Base-by-base conservation (phyloP, 805 yeast genomes). In the Schizosaccharomyces lindneri region DNA sequence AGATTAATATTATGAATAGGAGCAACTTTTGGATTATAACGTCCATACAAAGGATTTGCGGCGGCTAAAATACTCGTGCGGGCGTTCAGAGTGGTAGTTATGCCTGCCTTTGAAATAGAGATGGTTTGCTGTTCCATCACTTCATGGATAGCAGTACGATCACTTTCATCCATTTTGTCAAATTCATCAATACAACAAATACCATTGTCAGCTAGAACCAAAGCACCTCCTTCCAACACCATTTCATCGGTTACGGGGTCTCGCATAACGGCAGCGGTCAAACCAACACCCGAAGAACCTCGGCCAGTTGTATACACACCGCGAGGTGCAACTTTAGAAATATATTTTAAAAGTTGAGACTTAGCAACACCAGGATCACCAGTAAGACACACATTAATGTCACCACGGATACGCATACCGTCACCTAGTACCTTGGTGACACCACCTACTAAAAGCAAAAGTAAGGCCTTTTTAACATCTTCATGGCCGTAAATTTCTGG, bases 301-400 rank as follows among this genome's bases (percentile, higher is more conserved):
- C 95, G 82, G 74, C 98, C 98, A 0, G 98, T 93, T 7, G 98
- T 93, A 72, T 93, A 93, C 39, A 93, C 94, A 61, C 95, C 94
- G 69, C 97, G 79, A 39, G 98, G 98, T 3, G 97, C 93, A 62
- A 93, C 85, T 68, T 89, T 87, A 63, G 87, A 79, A 65, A 93
- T 87, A 43, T 94, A 84, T 71, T 93, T 93, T 65, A 93, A 76
- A 69, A 93, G 76, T 77, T 93, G 98, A 2, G 97, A 93, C 73
- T 93, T 93, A 69, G 98, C 98, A 62, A 93, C 98, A 77, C 98
- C 98, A 55, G 98, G 98, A 70, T 93, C 98, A 67, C 98, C 98
- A 97, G 93, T 90, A 61, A 93, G 77, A 74, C 97, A 84, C 62
- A 93, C 80, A 69, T 93, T 93, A 67, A 93, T 86, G 71, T 93